Evolutionary conservation across 306 rosid genomes (phyloP), one percentile per base, ranked within the genome.

Genomic region (Macrotyloma uniflorum): DNA sequence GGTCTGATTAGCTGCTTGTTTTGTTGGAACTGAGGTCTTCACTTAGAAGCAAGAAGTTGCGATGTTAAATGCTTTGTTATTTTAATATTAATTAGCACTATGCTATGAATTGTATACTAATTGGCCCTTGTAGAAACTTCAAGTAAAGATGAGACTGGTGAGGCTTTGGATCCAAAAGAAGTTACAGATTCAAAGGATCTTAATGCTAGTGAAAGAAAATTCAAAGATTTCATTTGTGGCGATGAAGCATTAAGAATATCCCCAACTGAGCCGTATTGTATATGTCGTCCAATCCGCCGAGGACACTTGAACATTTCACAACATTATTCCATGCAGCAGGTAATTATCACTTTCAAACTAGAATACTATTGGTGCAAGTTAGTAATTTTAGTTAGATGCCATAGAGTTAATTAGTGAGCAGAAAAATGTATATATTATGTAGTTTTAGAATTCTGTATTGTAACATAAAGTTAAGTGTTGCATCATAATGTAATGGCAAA

Each of bases 241-340:
- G 99, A 93, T 85, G 99, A 95, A 84, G 93, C 98, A 53, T 83
- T 91, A 65, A 87, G 89, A 86, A 86, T 91, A 87, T 85, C 94
- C 46, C 93, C 94, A 12, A 28, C 74, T 20, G 93, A 89, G n/a
- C 93, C 93, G 2, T 95, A 93, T 81, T 91, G 92, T 67, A 80
- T 95, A 83, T 85, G 80, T 13, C 98, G 97, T 49, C 98, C 98
- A 76, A 89, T 95, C 74, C 96, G 98, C 75, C 85, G 98, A 80
- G 97, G 98, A 71, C 98, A 95, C 76, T 78, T 95, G 79, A 95
- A 95, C 84, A 88, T 95, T 77, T 95, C 98, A 13, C 89, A 71
- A 77, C 84, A 91, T 82, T 95, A 95, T 91, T 79, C 98, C 73
- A 85, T 89, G 95, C 98, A 92, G 88, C 98, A 94, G 98, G 98